Percentiles rank a stretch among this genome's conserved stretches.
These are phyloP conservation scores for Dillenia suffruticosa DNA, from an alignment of 164 flowering plant genomes.

Conservation along the genomic window DNA sequence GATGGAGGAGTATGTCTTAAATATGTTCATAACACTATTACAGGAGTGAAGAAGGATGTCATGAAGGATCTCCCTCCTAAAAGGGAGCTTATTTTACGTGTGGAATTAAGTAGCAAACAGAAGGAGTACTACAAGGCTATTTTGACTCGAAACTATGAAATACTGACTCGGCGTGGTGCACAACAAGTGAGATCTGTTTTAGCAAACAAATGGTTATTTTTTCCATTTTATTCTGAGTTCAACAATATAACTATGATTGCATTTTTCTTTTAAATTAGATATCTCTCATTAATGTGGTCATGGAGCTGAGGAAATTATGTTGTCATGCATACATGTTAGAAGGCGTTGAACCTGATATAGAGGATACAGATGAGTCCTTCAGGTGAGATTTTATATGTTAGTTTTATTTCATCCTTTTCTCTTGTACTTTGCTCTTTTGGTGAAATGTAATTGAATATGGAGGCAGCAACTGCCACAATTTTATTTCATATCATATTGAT, in stretches of 20 bases:
- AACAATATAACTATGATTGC: slow-evolving; percentile 1
- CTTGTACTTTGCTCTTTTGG: no score
- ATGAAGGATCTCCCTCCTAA: slow-evolving; percentile 97
- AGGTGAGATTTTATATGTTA: slow-evolving; percentile 35
- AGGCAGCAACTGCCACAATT: no score
- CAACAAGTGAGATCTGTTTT: slow-evolving; percentile 52
- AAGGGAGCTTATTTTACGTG: slow-evolving; percentile 94
- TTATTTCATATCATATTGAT: no score
- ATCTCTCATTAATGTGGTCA: slow-evolving; percentile 93
- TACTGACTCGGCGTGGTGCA: slow-evolving; percentile 83
- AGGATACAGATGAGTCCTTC: slow-evolving; percentile 60
- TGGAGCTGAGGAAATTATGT: slow-evolving; percentile 97
- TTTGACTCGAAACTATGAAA: slow-evolving; percentile 90
- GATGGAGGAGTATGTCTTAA: not conserved
- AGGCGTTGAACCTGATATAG: slow-evolving; percentile 84
- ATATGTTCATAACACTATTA: slow-evolving; percentile 8
- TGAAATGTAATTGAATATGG: no score
- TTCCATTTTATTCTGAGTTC: not conserved
- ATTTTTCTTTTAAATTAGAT: slow-evolving; percentile 42
- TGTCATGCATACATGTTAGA: slow-evolving; percentile 94
- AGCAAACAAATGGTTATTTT: not conserved
- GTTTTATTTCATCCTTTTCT: no score
- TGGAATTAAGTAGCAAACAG: slow-evolving; percentile 89
- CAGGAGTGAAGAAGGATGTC: slow-evolving; percentile 99
- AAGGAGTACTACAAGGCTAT: slow-evolving; percentile 96